Percentiles rank a stretch among this genome's conserved stretches.
Evolutionary conservation across 768 basidiomycete species (phyloP).

Genomic region (Podaxis sp.): DNA sequence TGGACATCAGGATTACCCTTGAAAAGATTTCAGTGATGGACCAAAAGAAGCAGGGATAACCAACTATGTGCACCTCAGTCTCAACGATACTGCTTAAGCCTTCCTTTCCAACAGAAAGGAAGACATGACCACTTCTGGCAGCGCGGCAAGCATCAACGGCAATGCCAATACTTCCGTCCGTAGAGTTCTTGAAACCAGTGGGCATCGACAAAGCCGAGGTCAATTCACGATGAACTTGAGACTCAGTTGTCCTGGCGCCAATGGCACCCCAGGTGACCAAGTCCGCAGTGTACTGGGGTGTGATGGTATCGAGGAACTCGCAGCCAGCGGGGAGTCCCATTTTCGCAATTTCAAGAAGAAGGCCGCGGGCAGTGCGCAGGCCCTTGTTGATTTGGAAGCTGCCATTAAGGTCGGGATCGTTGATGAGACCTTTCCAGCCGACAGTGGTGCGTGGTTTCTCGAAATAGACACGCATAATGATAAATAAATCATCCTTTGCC

Average conservation of each 20-base stretch:
- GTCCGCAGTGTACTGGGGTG: slow-evolving; percentile 89
- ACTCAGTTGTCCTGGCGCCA: slow-evolving; percentile 90
- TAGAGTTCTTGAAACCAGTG: slow-evolving; percentile 98
- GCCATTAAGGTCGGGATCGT: slow-evolving; percentile 93
- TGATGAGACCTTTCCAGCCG: slow-evolving; percentile 99
- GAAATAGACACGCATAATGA: slow-evolving; percentile 98
- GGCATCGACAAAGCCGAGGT: slow-evolving; percentile 90
- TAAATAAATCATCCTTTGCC: slow-evolving; percentile 83
- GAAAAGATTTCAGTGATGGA: slow-evolving; percentile 5
- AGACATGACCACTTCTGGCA: slow-evolving; percentile 88
- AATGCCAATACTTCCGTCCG: slow-evolving; percentile 88
- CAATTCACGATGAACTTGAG: slow-evolving; percentile 90
- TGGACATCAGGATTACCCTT: slow-evolving; percentile 92
- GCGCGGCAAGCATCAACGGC: slow-evolving; percentile 96
- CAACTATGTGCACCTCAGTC: slow-evolving; percentile 61
- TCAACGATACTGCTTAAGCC: slow-evolving; percentile 94
- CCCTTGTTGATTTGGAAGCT: slow-evolving; percentile 97
- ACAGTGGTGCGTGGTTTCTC: slow-evolving; percentile 96
- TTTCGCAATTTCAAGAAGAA: slow-evolving; percentile 87
- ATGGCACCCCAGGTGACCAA: slow-evolving; percentile 92
- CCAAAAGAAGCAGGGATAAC: not conserved
- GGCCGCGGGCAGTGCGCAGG: slow-evolving; percentile 79
- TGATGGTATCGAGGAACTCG: slow-evolving; percentile 81
- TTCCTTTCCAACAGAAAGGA: slow-evolving; percentile 96
- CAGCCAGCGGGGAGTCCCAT: slow-evolving; percentile 94